phyloP scores from a whole-genome alignment of 2,329 filamentous ascomycete species.

The Exophiala spinifera region DNA sequence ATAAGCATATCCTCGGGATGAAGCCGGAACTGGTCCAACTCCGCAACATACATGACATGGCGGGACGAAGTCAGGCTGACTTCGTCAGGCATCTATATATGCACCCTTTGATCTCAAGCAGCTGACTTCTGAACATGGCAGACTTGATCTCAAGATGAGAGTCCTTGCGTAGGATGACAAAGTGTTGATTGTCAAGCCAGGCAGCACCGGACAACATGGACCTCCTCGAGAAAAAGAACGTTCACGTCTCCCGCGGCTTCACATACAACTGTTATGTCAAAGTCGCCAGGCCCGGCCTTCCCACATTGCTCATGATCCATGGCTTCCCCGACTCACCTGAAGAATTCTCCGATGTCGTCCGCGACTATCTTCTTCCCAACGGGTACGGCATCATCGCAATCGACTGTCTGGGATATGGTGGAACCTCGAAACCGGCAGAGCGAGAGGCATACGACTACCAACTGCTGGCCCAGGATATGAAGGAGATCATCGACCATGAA shows the following conservation, averaged over 20 bases:
- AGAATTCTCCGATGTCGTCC: slow-evolving; percentile 42
- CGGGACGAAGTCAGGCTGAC: too few species aligned
- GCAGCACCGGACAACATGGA: slow-evolving; percentile 2
- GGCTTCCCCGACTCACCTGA: slow-evolving; percentile 50
- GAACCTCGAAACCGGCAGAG: slow-evolving; percentile 42
- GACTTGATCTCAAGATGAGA: too few species aligned
- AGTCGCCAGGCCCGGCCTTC: slow-evolving; percentile 21
- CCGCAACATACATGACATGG: too few species aligned
- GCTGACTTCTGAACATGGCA: too few species aligned
- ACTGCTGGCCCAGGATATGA: slow-evolving; percentile 37
- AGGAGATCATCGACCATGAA: slow-evolving; percentile 43
- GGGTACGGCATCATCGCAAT: slow-evolving; percentile 41
- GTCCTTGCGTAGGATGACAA: background rate
- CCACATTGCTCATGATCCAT: slow-evolving; percentile 45
- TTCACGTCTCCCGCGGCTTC: slow-evolving; percentile 18
- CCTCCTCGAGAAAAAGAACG: slow-evolving; percentile 12
- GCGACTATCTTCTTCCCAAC: slow-evolving; percentile 39
- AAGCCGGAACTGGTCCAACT: too few species aligned
- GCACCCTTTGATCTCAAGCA: too few species aligned
- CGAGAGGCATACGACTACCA: slow-evolving; percentile 37
- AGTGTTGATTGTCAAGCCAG: background rate
- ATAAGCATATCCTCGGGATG: too few species aligned
- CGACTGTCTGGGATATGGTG: slow-evolving; percentile 42
- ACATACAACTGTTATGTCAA: slow-evolving; percentile 44
- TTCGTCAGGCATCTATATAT: too few species aligned